Conservation (phyloP, 352 stramenopile species). For the Globisporangium lucens region DNA sequence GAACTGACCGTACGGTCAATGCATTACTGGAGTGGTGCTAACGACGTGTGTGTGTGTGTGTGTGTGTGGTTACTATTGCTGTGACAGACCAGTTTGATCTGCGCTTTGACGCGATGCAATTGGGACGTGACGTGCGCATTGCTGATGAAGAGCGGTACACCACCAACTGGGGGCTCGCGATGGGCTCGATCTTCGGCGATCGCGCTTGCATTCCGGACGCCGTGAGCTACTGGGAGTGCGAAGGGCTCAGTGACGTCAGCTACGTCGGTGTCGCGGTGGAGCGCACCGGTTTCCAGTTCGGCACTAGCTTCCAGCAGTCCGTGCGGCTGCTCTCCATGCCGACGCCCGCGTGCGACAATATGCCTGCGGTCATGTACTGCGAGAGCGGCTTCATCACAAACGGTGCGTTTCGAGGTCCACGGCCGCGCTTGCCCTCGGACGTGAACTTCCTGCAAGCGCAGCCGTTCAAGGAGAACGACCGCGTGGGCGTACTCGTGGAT, state of each 20-base stretch:
- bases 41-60: background rate
- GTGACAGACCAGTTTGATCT: constrained; percentile 43
- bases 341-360: constrained; percentile 54
- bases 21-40: background rate
- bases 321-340: constrained; percentile 45
- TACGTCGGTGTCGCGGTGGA: constrained; percentile 50
- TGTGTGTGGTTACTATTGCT: background rate
- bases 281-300: constrained; percentile 17
- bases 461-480: constrained; percentile 47
- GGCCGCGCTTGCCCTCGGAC: constrained; percentile 35
- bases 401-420: constrained; percentile 58
- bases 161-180: constrained; percentile 40
- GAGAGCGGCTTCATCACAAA: constrained; percentile 65
- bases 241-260: constrained; percentile 56
- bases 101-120: constrained; percentile 38
- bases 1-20: background rate
- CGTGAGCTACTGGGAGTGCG: constrained; percentile 72
- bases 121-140: constrained; percentile 47
- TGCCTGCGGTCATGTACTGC: constrained; percentile 76
- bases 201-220: constrained; percentile 28
- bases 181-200: constrained; percentile 52
- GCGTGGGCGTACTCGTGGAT: constrained; percentile 57
- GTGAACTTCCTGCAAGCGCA: constrained; percentile 44
- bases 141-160: constrained; percentile 31
- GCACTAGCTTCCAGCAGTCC: constrained; percentile 37